Evolutionary conservation across 352 stramenopile genomes (phyloP).

Genomic region (Globisporangium solare): DNA sequence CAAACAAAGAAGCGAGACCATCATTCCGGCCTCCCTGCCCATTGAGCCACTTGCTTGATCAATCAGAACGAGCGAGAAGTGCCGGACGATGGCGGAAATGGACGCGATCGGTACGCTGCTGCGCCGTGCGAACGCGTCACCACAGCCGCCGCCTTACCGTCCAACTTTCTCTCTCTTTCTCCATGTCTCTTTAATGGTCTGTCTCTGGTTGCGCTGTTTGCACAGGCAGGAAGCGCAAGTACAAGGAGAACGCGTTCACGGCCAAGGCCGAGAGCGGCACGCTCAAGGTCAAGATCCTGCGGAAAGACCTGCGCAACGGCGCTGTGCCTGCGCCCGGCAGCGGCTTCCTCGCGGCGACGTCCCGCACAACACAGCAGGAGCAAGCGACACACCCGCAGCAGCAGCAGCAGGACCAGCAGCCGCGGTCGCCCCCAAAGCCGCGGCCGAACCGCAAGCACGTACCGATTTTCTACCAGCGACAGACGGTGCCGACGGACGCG

Average conservation of each 20-base stretch:
- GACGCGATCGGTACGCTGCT: conserved; percentile 13
- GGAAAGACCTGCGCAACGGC: conserved; percentile 29
- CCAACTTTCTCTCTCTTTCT: too few species aligned
- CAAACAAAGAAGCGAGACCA: not conserved
- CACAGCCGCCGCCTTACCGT: too few species aligned
- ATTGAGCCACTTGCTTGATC: not conserved
- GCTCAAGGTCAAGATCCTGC: conserved; percentile 76
- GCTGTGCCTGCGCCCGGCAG: not conserved
- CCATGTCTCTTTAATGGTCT: too few species aligned
- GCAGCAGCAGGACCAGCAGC: conserved; percentile 2
- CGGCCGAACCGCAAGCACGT: conserved; percentile 81
- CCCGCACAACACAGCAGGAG: not conserved
- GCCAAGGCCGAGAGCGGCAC: conserved; percentile 71
- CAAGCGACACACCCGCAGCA: conserved; percentile 3
- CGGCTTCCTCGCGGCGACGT: conserved; percentile 7
- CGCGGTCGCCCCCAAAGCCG: conserved; percentile 59
- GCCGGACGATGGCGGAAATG: conserved; percentile 10
- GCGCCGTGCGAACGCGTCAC: too few species aligned
- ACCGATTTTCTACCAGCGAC: conserved; percentile 72
- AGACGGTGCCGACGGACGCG: conserved; percentile 10
- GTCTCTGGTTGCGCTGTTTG: not conserved
- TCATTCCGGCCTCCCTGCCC: not conserved
- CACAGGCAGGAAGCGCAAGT: conserved; percentile 60
- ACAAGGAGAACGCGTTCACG: conserved; percentile 70
- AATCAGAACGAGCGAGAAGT: not conserved